Evolutionary conservation across 2,329 filamentous ascomycete genomes (phyloP), one percentile per base, ranked within the genome.

Genomic region (Penicillium sp.): DNA sequence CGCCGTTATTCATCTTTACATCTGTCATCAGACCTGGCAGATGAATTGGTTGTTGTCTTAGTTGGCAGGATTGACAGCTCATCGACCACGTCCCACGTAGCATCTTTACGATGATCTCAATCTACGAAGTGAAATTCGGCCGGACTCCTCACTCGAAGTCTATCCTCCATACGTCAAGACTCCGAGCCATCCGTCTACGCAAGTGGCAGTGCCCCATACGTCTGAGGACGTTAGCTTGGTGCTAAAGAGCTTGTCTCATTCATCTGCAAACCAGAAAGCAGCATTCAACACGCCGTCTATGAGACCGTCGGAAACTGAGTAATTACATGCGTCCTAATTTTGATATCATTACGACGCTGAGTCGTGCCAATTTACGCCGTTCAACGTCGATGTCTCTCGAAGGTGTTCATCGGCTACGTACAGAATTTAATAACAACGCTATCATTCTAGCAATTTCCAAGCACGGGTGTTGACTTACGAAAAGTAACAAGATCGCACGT

Each of bases 241-340:
- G 26, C 50, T 46, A 52, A 52, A 24, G 50, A 52, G 50, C 50
- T 52, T 52, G 40, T 52, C 38, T 42, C 18, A n/a, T 9, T 42
- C 38, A n/a, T 42, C 38, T 42, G 38, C 38, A 42, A 42, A 42
- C 35, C 14, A 40, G 26, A 28, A 28, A 4, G n/a, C 38, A 21
- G n/a, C 38, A 18, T 11, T 9, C 2, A 9, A 21, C n/a, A 42
- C 38, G 38, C 38, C 18, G 38, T 42, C 33, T 38, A 14, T 14
- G 5, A 30, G 33, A 38, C 33, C 7, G 14, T 21, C 3, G n/a
- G n/a, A 42, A 42, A 18, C 38, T 21, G 9, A 5, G 38, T 21
- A 21, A 21, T 42, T 42, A 3, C 33, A 16, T 11, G 6, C n/a
- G n/a, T 8, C n/a, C 8, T 38, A 8, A 28, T 28, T 28, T 28